Evolutionary conservation across 2,329 filamentous ascomycete genomes (phyloP).

Genomic region (Aspergillus fructus): DNA sequence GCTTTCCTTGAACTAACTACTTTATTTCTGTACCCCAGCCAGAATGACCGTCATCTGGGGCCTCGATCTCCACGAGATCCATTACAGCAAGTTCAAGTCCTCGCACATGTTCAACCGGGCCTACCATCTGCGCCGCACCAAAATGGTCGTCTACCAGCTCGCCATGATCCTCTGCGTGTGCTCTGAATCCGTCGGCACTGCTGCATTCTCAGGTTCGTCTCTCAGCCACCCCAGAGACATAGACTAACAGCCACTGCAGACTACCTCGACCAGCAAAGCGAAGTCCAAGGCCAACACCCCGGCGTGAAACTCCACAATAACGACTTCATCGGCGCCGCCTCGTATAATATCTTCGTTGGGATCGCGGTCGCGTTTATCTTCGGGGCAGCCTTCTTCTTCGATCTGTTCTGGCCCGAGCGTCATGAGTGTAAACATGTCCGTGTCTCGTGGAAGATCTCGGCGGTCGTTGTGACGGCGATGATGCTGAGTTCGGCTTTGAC

Average conservation of each 20-base stretch:
- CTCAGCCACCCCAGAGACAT: background rate
- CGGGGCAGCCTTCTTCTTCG: conserved; percentile 61
- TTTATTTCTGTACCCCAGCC: background rate
- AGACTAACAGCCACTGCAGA: conserved; percentile 32
- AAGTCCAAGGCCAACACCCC: conserved; percentile 42
- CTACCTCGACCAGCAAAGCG: conserved; percentile 55
- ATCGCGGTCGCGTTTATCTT: conserved; percentile 59
- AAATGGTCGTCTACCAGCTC: conserved; percentile 61
- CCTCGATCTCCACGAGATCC: conserved; percentile 56
- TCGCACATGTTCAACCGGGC: conserved; percentile 59
- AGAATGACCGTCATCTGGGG: conserved; percentile 56
- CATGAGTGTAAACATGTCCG: conserved; percentile 50
- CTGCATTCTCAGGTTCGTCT: conserved; percentile 51
- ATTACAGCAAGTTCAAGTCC: conserved; percentile 58
- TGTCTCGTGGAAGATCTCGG: conserved; percentile 55
- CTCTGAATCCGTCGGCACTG: conserved; percentile 58
- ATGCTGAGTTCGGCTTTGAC: conserved; percentile 48
- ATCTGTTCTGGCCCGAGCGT: conserved; percentile 61
- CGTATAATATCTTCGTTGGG: conserved; percentile 60
- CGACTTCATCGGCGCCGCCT: conserved; percentile 55
- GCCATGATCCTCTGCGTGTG: conserved; percentile 60
- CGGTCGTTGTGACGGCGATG: conserved; percentile 49
- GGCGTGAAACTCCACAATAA: conserved; percentile 53
- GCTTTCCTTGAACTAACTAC: too few relatives aligned
- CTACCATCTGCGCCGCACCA: conserved; percentile 57